Base-by-base conservation (phyloP, 441 rosid genomes). In the Manihot esculenta region DNA sequence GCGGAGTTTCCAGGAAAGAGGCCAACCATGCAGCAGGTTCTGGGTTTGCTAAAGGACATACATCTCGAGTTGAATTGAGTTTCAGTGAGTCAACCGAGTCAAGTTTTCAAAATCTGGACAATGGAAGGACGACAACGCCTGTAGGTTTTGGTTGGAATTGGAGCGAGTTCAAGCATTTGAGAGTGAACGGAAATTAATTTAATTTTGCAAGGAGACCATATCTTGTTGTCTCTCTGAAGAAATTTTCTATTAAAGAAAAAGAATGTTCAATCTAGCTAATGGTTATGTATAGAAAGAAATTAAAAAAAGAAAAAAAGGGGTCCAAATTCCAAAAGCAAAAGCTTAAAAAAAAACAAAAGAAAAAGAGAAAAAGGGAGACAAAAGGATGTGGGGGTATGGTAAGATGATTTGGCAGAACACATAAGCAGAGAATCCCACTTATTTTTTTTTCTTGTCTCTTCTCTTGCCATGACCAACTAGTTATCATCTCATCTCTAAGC, bases 11-110 rank as follows among this genome's bases (percentile, higher is more conserved):
- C 97, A 0, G 83, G 71, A 33, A 92, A 92, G 78, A 82, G 99
- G 63, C 97, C 97, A 59, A 88, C 91, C 15, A 92, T 90, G 94
- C 99, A 92, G 60, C 99, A 94, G 58, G 96, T 92, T 10, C 68
- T 94, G 23, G 99, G 97, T n/a, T 82, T 89, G 66, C 94, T 92
- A 49, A 94, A 90, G 74, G 97, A 90, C 80, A 79, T 90, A 7
- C 91, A 76, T 41, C 79, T 85, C 10, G 58, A 71, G 57, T 53
- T 77, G 64, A 61, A n/a, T 45, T 27, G 44, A 68, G 56, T 14
- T 14, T 20, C 10, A 17, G 1, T 5, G 63, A 15, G 5, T 12
- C 14, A 41, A 26, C 33, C 3, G 10, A 9, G n/a, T 26, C 62
- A 38, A 23, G 33, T 10, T 42, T 41, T 17, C 21, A 27, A 42